phyloP scores from a whole-genome alignment of 2,329 filamentous ascomycete species.

The Epicoccum sorghinum region DNA sequence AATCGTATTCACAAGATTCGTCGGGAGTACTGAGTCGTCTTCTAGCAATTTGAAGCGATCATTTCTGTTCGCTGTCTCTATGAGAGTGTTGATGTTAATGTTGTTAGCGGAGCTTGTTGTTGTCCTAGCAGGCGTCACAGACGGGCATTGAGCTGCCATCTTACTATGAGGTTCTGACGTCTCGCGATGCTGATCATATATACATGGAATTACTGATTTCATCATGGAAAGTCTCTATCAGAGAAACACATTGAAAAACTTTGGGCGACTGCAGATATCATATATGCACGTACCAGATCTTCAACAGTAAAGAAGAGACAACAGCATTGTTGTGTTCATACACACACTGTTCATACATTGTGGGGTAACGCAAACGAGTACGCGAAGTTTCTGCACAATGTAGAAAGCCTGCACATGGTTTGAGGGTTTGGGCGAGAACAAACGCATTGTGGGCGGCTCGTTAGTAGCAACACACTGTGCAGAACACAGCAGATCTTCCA shows the following conservation, averaged over 20 bases:
- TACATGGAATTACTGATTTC: background rate
- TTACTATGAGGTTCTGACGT: background rate
- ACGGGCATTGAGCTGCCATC: background rate
- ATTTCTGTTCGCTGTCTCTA: conserved; percentile 31
- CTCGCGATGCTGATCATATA: background rate
- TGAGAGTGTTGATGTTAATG: conserved; percentile 28
- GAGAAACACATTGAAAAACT: too few species aligned
- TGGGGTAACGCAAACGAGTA: background rate
- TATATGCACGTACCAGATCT: too few species aligned
- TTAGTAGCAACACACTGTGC: background rate
- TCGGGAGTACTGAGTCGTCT: conserved; percentile 25
- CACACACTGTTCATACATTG: background rate
- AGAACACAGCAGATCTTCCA: background rate
- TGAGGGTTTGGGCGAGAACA: background rate
- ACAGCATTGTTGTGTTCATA: background rate
- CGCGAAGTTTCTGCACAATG: background rate
- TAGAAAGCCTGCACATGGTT: background rate
- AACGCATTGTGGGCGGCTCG: background rate
- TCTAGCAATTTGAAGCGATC: conserved; percentile 42
- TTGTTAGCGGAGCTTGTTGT: background rate
- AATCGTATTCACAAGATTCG: conserved; percentile 36
- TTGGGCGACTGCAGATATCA: background rate
- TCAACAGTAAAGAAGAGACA: conserved; percentile 4
- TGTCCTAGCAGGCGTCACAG: background rate
- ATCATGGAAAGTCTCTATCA: background rate